Evolutionary conservation across 23 red algal species (phyloP).

Genomic region (Gracilaria caudata): DNA sequence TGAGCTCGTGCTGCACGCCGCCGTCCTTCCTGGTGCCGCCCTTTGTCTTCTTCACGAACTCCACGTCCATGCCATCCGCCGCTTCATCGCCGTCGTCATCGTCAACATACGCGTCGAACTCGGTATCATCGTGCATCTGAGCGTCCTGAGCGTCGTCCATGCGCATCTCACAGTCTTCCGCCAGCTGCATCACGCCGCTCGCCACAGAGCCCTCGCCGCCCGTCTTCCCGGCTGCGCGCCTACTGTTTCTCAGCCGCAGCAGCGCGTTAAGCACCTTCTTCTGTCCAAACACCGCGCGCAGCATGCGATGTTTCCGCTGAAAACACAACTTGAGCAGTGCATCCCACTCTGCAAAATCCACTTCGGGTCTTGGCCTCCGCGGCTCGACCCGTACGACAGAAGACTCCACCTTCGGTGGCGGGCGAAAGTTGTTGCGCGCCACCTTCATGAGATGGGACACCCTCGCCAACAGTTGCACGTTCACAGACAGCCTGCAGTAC

Average conservation of each 20-base stretch:
- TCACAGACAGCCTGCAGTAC: conserved; percentile 94
- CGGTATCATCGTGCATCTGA: not conserved
- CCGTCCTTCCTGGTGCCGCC: conserved; percentile 19
- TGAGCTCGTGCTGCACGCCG: conserved; percentile 25
- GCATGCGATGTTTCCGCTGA: conserved; percentile 88
- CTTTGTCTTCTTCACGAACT: conserved; percentile 29
- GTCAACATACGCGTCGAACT: conserved; percentile 4
- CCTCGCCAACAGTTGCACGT: conserved; percentile 86
- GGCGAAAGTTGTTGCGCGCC: conserved; percentile 92
- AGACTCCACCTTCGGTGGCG: conserved; percentile 95
- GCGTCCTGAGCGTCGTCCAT: conserved; percentile 8
- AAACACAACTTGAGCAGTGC: conserved; percentile 91
- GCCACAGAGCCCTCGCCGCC: not conserved
- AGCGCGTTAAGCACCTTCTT: conserved; percentile 54
- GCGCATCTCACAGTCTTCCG: not conserved
- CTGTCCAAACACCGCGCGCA: conserved; percentile 86
- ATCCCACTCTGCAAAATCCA: conserved; percentile 93
- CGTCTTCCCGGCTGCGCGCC: conserved; percentile 11
- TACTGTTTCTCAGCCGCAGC: conserved; percentile 54
- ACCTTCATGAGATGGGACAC: conserved; percentile 91
- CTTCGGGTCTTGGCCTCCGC: conserved; percentile 71
- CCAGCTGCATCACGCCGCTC: conserved; percentile 6
- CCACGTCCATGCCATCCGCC: conserved; percentile 36
- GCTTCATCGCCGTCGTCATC: conserved; percentile 25
- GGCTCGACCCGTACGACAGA: conserved; percentile 91